Conservation (phyloP, 2,329 filamentous ascomycete genomes). For the Aspergillus bombycis region DNA sequence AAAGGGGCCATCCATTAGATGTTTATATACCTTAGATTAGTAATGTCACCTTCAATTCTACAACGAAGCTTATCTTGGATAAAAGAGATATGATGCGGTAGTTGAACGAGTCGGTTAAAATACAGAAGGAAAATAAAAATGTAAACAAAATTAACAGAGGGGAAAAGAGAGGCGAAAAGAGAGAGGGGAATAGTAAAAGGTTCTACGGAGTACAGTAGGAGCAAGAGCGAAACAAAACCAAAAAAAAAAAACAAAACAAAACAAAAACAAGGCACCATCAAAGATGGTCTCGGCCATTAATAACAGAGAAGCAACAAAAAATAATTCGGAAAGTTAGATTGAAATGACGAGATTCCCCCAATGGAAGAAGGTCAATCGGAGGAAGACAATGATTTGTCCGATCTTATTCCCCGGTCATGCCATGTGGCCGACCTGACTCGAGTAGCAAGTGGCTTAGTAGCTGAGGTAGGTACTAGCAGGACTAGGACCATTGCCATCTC, state of each 20-base stretch:
- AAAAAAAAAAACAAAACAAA: too few relatives aligned
- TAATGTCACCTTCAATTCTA: conserved; percentile 7
- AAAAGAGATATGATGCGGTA: neutral
- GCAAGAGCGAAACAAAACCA: neutral
- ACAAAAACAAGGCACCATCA: neutral
- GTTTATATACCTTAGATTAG: conserved; percentile 21
- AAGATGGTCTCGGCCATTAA: neutral
- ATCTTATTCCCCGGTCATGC: neutral
- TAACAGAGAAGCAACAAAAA: too few relatives aligned
- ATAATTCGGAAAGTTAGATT: neutral
- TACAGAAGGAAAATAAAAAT: neutral
- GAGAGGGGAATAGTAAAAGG: too few relatives aligned
- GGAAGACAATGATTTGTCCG: neutral
- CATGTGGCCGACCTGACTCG: neutral
- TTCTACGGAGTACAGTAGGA: neutral
- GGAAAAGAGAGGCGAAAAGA: too few relatives aligned
- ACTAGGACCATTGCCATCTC: neutral
- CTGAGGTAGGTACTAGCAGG: too few relatives aligned
- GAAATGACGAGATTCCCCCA: neutral
- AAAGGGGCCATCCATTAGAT: conserved; percentile 13
- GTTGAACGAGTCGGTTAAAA: neutral
- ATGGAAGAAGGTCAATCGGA: neutral
- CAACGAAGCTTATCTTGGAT: neutral
- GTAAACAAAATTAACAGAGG: too few relatives aligned
- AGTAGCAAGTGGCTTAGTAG: neutral